Conservation (phyloP, 257 asterid species). For the Rhazya stricta region DNA sequence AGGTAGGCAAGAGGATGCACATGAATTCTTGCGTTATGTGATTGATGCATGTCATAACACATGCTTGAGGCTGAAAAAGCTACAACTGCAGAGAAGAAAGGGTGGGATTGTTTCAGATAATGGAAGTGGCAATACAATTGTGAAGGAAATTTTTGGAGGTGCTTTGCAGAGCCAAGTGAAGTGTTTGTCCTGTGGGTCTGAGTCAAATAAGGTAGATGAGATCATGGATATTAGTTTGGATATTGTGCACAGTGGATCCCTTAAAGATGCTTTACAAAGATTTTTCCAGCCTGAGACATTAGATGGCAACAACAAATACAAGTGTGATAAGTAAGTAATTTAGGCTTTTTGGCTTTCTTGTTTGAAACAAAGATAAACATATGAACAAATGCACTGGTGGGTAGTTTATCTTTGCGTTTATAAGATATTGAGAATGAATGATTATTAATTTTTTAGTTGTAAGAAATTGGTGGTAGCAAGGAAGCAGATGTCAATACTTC, state of each 20-base stretch:
- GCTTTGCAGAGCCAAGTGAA: conserved; percentile 89
- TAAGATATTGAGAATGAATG: conserved; percentile 14
- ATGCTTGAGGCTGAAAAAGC: conserved; percentile 80
- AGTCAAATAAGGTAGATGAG: conserved; percentile 95
- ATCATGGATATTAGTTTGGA: conserved; percentile 98
- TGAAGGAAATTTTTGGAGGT: conserved; percentile 94
- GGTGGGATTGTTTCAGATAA: conserved; percentile 43
- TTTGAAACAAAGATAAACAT: not conserved
- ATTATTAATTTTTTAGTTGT: conserved; percentile 63
- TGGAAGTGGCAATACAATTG: conserved; percentile 61
- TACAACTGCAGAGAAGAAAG: conserved; percentile 58
- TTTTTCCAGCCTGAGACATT: conserved; percentile 88
- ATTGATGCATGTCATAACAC: conserved; percentile 95
- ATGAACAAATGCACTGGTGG: not conserved
- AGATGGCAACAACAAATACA: conserved; percentile 91
- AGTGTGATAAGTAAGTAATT: conserved; percentile 77
- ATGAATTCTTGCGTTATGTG: conserved; percentile 95
- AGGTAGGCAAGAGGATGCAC: conserved; percentile 98
- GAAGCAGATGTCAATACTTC: conserved; percentile 89
- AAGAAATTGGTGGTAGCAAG: conserved; percentile 92
- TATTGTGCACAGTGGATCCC: conserved; percentile 75
- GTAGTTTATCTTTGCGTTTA: conserved; percentile 8
- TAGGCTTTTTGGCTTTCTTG: not conserved
- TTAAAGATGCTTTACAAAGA: conserved; percentile 73
- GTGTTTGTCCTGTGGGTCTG: conserved; percentile 93